Base-by-base conservation (phyloP, 2,329 filamentous ascomycete species). In the Rhynchosporium graminicola region DNA sequence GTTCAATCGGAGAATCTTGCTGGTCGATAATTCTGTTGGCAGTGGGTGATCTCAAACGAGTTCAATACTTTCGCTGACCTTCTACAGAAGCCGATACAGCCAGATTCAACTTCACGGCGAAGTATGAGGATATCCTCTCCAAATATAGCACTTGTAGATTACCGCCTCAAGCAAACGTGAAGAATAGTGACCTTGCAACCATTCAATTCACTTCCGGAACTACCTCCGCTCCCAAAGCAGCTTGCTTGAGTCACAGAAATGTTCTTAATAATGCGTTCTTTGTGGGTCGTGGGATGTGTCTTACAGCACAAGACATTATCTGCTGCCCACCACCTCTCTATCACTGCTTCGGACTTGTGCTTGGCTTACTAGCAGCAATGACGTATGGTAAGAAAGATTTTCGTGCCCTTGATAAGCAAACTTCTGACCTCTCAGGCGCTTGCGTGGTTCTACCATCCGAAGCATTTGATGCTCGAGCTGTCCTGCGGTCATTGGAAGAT, bases 281-380 rank as follows among this genome's bases (percentile, higher is more conserved):
- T 2, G 68, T 71, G 8, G 68, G 69, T 7, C 46, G 63, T 45
- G 63, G 69, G 13, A 63, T 71, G 87, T 81, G 83, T 5, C 80
- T 94, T 15, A 86, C 84, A 0, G 77, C 83, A 2, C 78, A 80
- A 51, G 89, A 93, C 71, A 79, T 87, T 7, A 80, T 95, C 10
- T 94, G 90, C 78, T 95, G 91, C 74, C 90, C 90, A 3, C 90
- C 91, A 0, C 91, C 91, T 0, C 81, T 95, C 3, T 95, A 95
- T 79, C 91, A 95, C 78, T 94, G 90, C 78, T 94, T 94, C 72
- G 90, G 90, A 1, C 83, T 94, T 7, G 2, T 94, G 8, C 89
- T 93, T 0, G 90, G 90, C 8, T 80, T 93, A 50, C 82, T 93
- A 60, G 87, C 89, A 1, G 81, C 85, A 48, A 76, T 92, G 58